These are phyloP conservation scores for Medakamo hakoo DNA, from an alignment of 139 green algal genomes.

Conservation along the genomic window DNA sequence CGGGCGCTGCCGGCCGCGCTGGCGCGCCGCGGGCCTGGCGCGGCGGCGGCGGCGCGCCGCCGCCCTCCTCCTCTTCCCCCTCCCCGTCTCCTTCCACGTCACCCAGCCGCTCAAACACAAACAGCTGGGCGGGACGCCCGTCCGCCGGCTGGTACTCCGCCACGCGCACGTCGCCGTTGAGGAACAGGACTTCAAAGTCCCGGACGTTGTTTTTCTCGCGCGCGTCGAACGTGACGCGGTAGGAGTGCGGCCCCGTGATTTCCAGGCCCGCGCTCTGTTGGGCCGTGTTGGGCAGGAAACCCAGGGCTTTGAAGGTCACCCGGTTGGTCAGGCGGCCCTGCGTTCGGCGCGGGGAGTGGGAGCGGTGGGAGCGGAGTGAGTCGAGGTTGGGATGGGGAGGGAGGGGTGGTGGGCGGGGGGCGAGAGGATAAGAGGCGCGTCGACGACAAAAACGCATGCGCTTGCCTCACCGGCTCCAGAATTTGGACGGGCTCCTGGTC, in stretches of 20 bases:
- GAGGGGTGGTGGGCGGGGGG: no score
- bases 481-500: no score
- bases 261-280: background rate
- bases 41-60: no score
- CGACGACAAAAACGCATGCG: no score
- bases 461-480: no score
- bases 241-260: background rate
- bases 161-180: slow-evolving; percentile 6
- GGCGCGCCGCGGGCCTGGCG: no score
- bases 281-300: slow-evolving; percentile 5
- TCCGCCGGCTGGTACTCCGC: slow-evolving; percentile 2
- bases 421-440: no score
- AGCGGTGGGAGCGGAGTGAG: no score
- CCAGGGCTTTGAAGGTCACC: slow-evolving; percentile 6
- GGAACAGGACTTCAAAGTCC: slow-evolving; percentile 14
- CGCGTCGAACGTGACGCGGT: background rate
- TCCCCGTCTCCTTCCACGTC: background rate
- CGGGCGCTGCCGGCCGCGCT: no score
- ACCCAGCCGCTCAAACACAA: slow-evolving; percentile 5
- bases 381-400: no score
- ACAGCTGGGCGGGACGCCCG: slow-evolving; percentile 1
- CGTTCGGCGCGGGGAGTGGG: no score
- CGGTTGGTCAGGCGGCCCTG: background rate
- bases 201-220: background rate
- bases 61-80: background rate